Conservation (phyloP, 2,329 filamentous ascomycete genomes). For the Beauveria sp. region DNA sequence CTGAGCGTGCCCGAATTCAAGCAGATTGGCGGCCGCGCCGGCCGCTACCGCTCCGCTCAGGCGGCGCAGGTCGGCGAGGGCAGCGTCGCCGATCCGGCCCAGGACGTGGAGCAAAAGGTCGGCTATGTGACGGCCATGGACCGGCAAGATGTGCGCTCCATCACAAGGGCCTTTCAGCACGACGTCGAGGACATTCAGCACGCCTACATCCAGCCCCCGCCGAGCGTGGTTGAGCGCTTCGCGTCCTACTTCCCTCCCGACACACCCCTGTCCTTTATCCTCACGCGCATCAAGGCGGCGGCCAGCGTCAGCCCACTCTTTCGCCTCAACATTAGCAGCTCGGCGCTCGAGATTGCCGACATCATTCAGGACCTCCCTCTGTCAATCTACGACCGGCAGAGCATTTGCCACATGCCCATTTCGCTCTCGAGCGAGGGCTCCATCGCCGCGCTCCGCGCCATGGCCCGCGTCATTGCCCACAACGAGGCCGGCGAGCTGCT, state of each 20-base stretch:
- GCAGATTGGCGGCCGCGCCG: conserved; percentile 89
- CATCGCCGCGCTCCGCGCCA: conserved; percentile 47
- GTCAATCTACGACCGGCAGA: conserved; percentile 64
- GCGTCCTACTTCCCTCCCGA: conserved; percentile 71
- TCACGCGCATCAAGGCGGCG: conserved; percentile 67
- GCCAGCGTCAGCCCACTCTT: conserved; percentile 58
- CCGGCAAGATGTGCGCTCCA: conserved; percentile 53
- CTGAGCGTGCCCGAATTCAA: conserved; percentile 75
- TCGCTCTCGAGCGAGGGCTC: conserved; percentile 42
- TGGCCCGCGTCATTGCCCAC: conserved; percentile 63
- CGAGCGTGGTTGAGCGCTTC: conserved; percentile 64
- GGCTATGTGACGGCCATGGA: conserved; percentile 79
- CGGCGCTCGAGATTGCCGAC: conserved; percentile 61
- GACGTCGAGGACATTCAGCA: conserved; percentile 59
- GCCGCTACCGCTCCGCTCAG: conserved; percentile 69
- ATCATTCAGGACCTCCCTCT: conserved; percentile 65
- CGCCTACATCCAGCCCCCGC: conserved; percentile 69
- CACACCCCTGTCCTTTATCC: conserved; percentile 76
- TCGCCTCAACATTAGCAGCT: conserved; percentile 51
- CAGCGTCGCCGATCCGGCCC: background rate
- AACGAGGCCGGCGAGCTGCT: conserved; percentile 61
- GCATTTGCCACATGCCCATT: conserved; percentile 66
- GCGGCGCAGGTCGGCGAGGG: conserved; percentile 33
- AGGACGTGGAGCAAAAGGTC: conserved; percentile 30
- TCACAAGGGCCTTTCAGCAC: conserved; percentile 54